phyloP scores from a whole-genome alignment of 352 stramenopile genomes.

The Detonula confervacea region DNA sequence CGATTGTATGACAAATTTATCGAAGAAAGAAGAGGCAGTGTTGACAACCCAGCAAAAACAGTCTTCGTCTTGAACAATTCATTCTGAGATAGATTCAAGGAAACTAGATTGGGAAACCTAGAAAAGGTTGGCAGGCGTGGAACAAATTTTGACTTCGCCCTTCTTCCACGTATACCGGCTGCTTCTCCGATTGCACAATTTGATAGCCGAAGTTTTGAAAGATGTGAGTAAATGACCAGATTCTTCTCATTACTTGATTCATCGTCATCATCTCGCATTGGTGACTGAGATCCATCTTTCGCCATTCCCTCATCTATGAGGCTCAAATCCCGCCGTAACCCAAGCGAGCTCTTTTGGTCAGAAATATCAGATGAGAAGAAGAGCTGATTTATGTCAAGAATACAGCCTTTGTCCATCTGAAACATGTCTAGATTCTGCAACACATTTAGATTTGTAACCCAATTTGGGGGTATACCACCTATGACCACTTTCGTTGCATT shows the following conservation, averaged over 20 bases:
- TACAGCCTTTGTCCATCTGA: slow-evolving; percentile 59
- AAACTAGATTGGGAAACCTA: slow-evolving; percentile 61
- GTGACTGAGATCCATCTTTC: not conserved
- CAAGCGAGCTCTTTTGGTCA: not conserved
- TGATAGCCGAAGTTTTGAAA: slow-evolving; percentile 59
- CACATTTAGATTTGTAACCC: slow-evolving; percentile 63
- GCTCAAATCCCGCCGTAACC: slow-evolving; percentile 4
- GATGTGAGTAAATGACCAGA: slow-evolving; percentile 23
- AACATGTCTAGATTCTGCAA: slow-evolving; percentile 69
- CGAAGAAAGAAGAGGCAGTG: slow-evolving; percentile 52
- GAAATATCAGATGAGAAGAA: slow-evolving; percentile 52
- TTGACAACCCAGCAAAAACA: slow-evolving; percentile 62
- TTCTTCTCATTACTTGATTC: too few relatives aligned
- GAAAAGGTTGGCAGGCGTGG: slow-evolving; percentile 40
- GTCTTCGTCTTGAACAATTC: slow-evolving; percentile 64
- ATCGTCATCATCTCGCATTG: not conserved
- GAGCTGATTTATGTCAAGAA: slow-evolving; percentile 64
- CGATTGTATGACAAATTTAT: slow-evolving; percentile 79
- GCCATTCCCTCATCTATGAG: slow-evolving; percentile 18
- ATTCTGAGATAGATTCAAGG: slow-evolving; percentile 75
- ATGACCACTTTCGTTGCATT: slow-evolving; percentile 69
- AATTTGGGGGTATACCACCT: slow-evolving; percentile 67
- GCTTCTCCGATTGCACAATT: slow-evolving; percentile 68
- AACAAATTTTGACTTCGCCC: slow-evolving; percentile 3
- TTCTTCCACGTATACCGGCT: slow-evolving; percentile 41